Evolutionary conservation across 768 basidiomycete genomes (phyloP).

Genomic region (Mycena floridula): DNA sequence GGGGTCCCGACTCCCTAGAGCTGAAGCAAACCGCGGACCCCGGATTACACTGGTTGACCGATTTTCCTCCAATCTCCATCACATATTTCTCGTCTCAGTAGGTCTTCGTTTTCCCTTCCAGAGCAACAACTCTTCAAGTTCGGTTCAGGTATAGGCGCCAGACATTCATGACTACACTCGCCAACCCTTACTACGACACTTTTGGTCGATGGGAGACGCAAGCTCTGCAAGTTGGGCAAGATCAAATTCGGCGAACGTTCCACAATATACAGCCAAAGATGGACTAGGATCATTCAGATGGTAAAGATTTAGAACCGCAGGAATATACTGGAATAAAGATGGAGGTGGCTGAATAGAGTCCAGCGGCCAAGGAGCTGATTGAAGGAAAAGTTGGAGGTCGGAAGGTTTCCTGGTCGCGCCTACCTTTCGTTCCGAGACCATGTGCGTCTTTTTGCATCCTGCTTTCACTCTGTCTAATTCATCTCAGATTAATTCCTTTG

Average conservation of each 20-base stretch:
- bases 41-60: conserved; percentile 83
- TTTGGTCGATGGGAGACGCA: conserved; percentile 99
- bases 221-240: conserved; percentile 77
- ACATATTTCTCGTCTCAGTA: no score
- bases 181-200: conserved; percentile 94
- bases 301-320: conserved; percentile 91
- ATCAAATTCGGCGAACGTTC: conserved; percentile 98
- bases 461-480: conserved; percentile 47
- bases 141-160: conserved; percentile 95
- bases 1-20: conserved; percentile 79
- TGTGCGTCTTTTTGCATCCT: conserved; percentile 31
- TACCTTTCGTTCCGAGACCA: conserved; percentile 93
- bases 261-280: conserved; percentile 99
- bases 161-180: conserved; percentile 88
- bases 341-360: conserved; percentile 84
- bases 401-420: conserved; percentile 94
- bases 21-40: conserved; percentile 97
- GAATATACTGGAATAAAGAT: conserved; percentile 95
- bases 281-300: conserved; percentile 97
- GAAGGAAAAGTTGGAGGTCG: conserved; percentile 67
- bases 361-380: conserved; percentile 56
- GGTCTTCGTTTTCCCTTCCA: no score
- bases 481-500: conserved; percentile 97
- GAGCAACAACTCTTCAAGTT: no score
- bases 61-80: conserved; percentile 94